Percentiles rank a stretch among this genome's conserved stretches.
phyloP scores from a whole-genome alignment of 2,329 filamentous ascomycete genomes.

The Periglandula ipomoeae region DNA sequence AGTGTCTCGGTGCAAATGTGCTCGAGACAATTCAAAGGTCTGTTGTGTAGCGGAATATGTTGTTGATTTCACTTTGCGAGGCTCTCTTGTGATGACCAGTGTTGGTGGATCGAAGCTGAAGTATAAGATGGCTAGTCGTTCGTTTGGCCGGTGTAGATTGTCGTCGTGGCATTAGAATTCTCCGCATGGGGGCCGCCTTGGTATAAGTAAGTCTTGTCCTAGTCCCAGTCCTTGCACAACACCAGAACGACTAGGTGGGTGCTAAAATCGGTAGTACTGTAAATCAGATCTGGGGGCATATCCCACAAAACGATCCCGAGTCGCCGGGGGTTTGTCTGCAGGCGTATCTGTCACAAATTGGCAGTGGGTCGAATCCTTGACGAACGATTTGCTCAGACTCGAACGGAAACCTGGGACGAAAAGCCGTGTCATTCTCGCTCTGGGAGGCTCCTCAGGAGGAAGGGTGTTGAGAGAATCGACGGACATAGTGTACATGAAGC shows the following conservation, averaged over 20 bases:
- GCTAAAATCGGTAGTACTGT: slow-evolving; percentile 4
- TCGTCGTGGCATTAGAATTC: neutral
- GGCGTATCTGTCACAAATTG: slow-evolving; percentile 13
- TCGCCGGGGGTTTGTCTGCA: slow-evolving; percentile 1
- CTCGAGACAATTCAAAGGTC: no score
- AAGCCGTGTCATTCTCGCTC: slow-evolving; percentile 6
- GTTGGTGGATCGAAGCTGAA: neutral
- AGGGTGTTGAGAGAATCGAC: neutral
- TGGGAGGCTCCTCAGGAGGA: slow-evolving; percentile 6
- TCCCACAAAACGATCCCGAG: slow-evolving; percentile 10
- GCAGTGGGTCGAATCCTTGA: slow-evolving; percentile 10
- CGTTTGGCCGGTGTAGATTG: slow-evolving; percentile 9
- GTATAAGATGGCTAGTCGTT: neutral
- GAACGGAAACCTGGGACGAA: slow-evolving; percentile 10
- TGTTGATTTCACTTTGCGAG: neutral
- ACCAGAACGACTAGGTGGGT: slow-evolving; percentile 5
- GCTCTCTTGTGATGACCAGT: neutral
- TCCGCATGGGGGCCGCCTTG: slow-evolving; percentile 8
- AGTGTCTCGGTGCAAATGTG: no score
- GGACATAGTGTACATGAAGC: neutral
- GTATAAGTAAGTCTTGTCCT: slow-evolving; percentile 12
- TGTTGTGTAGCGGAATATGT: no score
- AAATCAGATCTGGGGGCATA: slow-evolving; percentile 14
- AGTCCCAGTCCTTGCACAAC: slow-evolving; percentile 1
- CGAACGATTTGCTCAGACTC: slow-evolving; percentile 4